These are phyloP conservation scores for Orobanche coerulescens DNA, from an alignment of 257 asterid genomes.

Conservation along the genomic window DNA sequence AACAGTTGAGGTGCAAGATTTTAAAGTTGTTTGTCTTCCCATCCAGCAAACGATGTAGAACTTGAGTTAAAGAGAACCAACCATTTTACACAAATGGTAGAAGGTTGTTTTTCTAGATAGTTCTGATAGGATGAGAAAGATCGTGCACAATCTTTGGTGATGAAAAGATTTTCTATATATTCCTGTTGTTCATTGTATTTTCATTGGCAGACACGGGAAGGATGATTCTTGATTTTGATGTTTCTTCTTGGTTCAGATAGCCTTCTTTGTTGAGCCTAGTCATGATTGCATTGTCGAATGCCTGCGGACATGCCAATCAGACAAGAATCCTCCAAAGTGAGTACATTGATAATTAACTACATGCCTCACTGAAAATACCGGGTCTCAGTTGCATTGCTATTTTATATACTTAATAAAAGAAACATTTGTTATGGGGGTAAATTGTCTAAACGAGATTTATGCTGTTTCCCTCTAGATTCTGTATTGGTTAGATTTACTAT, in stretches of 20 bases:
- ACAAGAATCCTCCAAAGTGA: constrained; percentile 71
- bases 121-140: background rate
- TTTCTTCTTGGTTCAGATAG: constrained; percentile 45
- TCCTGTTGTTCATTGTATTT: background rate
- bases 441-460: background rate
- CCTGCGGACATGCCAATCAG: constrained; percentile 71
- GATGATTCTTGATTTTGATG: constrained; percentile 16
- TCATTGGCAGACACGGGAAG: background rate
- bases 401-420: too few relatives aligned
- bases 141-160: background rate
- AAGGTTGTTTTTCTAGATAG: background rate
- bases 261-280: constrained; percentile 60
- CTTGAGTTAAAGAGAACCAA: background rate
- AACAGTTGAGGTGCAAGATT: background rate
- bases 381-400: too few relatives aligned
- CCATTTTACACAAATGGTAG: background rate
- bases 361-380: background rate
- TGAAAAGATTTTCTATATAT: background rate
- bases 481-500: background rate
- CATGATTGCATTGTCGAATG: constrained; percentile 84
- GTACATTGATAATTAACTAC: constrained; percentile 16
- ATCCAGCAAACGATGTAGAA: background rate
- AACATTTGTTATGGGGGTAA: too few relatives aligned
- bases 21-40: background rate
- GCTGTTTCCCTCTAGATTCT: background rate